phyloP scores from a whole-genome alignment of 2,329 filamentous ascomycete species.

The Epichloe glyceriae region DNA sequence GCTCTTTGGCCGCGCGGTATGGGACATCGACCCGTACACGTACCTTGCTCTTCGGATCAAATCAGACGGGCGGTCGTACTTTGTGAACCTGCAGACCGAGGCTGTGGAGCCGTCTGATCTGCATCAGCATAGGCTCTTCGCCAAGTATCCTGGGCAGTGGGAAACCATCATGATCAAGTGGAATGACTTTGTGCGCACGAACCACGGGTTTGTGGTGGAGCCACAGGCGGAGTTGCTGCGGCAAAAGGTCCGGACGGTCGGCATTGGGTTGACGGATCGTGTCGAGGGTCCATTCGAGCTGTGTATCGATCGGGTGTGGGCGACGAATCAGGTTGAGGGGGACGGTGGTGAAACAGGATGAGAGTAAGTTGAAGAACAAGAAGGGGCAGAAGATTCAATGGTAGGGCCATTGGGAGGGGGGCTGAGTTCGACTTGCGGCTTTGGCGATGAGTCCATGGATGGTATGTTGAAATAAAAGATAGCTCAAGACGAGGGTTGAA shows the following conservation, averaged over 20 bases:
- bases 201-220: constrained; percentile 82
- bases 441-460: not conserved
- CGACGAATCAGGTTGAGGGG: constrained; percentile 49
- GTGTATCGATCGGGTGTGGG: constrained; percentile 77
- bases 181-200: constrained; percentile 89
- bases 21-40: constrained; percentile 80
- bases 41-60: constrained; percentile 83
- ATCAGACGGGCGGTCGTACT: constrained; percentile 83
- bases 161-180: constrained; percentile 89
- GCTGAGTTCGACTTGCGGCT: not conserved
- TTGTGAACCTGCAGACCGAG: constrained; percentile 92
- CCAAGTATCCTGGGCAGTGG: constrained; percentile 71
- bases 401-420: constrained; percentile 10
- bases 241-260: constrained; percentile 74
- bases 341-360: constrained; percentile 9
- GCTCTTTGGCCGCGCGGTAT: constrained; percentile 73
- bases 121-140: constrained; percentile 83
- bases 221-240: constrained; percentile 82
- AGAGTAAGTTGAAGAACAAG: constrained; percentile 22
- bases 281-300: constrained; percentile 82
- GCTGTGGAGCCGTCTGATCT: constrained; percentile 88
- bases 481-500: too few species aligned
- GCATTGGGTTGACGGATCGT: constrained; percentile 79
- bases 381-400: constrained; percentile 26
- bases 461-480: not conserved